Evolutionary conservation across 1,284 basidiomycete species (phyloP), one percentile per base, ranked within the genome.

Genomic region (Dichomitus squalens): DNA sequence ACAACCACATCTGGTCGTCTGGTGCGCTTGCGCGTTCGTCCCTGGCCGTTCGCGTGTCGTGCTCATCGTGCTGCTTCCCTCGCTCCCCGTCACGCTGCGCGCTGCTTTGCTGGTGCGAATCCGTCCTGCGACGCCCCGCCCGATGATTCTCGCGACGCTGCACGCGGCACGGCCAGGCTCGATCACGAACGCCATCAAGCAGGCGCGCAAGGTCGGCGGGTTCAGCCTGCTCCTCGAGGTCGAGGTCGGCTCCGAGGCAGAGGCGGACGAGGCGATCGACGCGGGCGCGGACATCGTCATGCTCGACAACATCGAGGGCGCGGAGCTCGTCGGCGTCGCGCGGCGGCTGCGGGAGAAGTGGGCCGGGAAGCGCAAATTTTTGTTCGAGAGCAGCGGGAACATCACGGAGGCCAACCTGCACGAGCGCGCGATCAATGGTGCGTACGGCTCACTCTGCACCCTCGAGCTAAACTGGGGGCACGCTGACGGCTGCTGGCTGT

Each of bases 1-100:
- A 99, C 71, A 99, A 99, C 73, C 97, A 99, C 71, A 95, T 99
- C 70, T 98, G 95, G 96, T 96, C 95, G 7, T 93, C 90, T 27
- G 95, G 94, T 88, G 66, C 64, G 79, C n/a, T n/a, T n/a, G n/a
- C n/a, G n/a, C n/a, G n/a, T n/a, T 68, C 21, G 5, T 16, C 20
- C 31, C 12, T 35, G 4, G 4, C n/a, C 14, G 12, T 12, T 14
- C 58, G 40, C 41, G 33, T 53, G 34, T 46, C 41, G 41, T 7
- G 7, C 8, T 11, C 49, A 44, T 21, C n/a, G n/a, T 12, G 48
- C 48, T n/a, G 27, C 52, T 38, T 14, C 31, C 47, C 14, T 31
- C 34, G 5, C 34, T 20, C 31, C 35, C 20, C 52, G 35, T 27
- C 46, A 9, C 29, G 16, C 9, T 27, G 14, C 12, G 18, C 7